Base-by-base conservation (phyloP, 176 grass and related monocot genomes). In the Lolium rigidum region DNA sequence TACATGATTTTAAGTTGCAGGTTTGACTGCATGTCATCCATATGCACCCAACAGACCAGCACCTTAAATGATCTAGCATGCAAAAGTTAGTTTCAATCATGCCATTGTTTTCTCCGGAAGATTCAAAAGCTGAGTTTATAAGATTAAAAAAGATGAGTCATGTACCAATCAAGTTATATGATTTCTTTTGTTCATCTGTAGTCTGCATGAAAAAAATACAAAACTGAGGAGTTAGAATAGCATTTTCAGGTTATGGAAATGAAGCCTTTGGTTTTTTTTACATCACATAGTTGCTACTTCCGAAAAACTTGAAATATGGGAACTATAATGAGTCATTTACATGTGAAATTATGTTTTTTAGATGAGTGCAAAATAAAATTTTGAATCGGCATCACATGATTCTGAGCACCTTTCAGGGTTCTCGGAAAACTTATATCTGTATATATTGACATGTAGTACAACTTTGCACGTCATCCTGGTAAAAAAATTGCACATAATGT, bases 1-100 rank as follows among this genome's bases (percentile, higher is more conserved):
- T 4, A 31, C 13, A 3, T 31, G 61, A 28, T 14, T 13, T 98
- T 17, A 91, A 89, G 62, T 86, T 22, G 41, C 93, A 95, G 96
- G 96, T 98, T 69, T 78, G 82, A 80, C 44, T 31, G 49, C 50
- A 80, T 39, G 1, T 6, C 16, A 80, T 31, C 62, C 14, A 51
- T 74, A 43, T 56, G 1, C 20, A 48, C 38, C 11, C 31, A 35
- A 26, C 22, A 63, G 48, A 24, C 7, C 31, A 35, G 51, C 65
- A 51, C 50, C 15, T 37, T 55, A 81, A 43, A 87, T 35, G 48
- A 24, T 68, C 16, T 62, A 44, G 3, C 41, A 24, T 70, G 62
- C 62, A 76, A 2, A 78, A 64, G 26, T 54, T 54, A 17, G 51
- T 54, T 54, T 54, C 13, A 5, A 54, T 54, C 51, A 16, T 54